Conservation (phyloP, 2,329 filamentous ascomycete species). For the Bipolaris gigantea region DNA sequence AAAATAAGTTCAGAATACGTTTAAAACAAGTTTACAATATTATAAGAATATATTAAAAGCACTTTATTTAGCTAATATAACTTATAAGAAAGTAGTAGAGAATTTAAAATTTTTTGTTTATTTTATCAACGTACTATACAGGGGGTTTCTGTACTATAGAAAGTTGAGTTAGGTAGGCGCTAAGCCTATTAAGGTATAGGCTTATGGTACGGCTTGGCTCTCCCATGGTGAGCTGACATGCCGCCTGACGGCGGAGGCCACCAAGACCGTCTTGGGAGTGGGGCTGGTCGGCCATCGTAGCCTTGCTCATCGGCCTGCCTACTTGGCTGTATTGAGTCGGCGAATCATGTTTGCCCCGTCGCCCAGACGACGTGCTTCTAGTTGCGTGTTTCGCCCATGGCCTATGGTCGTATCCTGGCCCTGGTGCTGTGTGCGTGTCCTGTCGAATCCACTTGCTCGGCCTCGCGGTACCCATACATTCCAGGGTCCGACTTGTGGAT, state of each 20-base stretch:
- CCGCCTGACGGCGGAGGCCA: constrained; percentile 39
- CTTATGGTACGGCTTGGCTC: no score
- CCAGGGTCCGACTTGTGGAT: constrained; percentile 5
- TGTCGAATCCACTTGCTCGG: constrained; percentile 21
- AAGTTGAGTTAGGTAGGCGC: no score
- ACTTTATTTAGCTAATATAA: no score
- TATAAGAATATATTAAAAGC: no score
- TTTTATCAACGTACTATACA: no score
- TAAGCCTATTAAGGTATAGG: no score
- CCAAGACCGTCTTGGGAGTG: constrained; percentile 28
- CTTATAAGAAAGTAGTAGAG: no score
- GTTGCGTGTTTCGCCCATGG: constrained; percentile 17
- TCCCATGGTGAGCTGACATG: no score
- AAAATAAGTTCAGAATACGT: no score
- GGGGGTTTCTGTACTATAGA: no score
- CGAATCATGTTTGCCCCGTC: not conserved
- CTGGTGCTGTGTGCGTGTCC: constrained; percentile 11
- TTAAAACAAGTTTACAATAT: no score
- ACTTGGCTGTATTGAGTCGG: constrained; percentile 10
- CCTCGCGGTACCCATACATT: constrained; percentile 30
- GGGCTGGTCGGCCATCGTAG: constrained; percentile 18
- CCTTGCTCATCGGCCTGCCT: constrained; percentile 3
- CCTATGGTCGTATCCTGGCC: constrained; percentile 14
- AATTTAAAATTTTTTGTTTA: no score
- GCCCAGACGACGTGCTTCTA: constrained; percentile 18